These are phyloP conservation scores for Starmera stellimalicola DNA, from an alignment of 1,139 yeast genomes.

Conservation along the genomic window DNA sequence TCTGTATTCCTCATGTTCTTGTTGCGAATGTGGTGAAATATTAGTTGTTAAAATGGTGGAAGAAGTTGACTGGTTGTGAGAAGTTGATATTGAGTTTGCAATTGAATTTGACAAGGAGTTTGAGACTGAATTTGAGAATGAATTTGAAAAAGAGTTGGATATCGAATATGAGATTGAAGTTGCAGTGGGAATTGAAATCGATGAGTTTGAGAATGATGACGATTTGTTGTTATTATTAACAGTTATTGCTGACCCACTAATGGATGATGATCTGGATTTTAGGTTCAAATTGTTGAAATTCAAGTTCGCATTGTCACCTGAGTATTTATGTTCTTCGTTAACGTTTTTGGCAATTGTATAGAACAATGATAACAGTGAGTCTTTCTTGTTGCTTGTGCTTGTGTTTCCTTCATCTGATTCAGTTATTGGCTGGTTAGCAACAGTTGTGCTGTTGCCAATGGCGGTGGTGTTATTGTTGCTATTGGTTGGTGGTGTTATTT, in stretches of 20 bases:
- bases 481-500: neutral
- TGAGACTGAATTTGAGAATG: neutral
- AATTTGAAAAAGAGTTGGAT: neutral
- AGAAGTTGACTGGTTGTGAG: too few species aligned
- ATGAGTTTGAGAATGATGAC: constrained; percentile 7
- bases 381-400: constrained; percentile 6
- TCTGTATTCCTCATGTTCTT: constrained; percentile 37
- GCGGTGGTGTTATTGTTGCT: constrained; percentile 16
- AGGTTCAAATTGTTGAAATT: neutral
- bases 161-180: neutral
- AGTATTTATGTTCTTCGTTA: constrained; percentile 17
- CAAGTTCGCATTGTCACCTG: constrained; percentile 12
- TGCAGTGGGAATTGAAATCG: constrained; percentile 6
- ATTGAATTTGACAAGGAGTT: neutral
- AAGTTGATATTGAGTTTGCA: neutral
- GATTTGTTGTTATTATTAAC: constrained; percentile 1
- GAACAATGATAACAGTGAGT: constrained; percentile 18
- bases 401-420: constrained; percentile 1
- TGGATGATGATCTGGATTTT: constrained; percentile 3
- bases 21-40: constrained; percentile 3
- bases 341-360: constrained; percentile 20
- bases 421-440: constrained; percentile 7
- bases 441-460: constrained; percentile 13
- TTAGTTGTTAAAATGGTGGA: constrained; percentile 2
- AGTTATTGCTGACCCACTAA: neutral